A percentile compares a stretch with the other conserved stretches of the same genome.
Evolutionary conservation across 2,329 filamentous ascomycete species (phyloP).

Genomic region (Trichoderma koningii): DNA sequence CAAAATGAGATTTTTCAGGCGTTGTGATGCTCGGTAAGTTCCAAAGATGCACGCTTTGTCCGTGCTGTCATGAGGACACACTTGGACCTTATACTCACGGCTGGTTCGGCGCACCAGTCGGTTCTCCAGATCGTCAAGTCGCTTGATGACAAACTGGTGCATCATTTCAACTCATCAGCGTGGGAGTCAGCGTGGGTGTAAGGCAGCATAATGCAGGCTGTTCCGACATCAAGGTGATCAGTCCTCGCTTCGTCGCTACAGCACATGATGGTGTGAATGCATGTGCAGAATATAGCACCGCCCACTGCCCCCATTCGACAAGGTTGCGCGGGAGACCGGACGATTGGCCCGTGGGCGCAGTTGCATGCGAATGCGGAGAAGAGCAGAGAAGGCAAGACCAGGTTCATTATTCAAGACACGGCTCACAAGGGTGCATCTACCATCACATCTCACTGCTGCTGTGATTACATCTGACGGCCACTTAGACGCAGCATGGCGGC

Average conservation of each 20-base stretch:
- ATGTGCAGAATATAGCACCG: background rate
- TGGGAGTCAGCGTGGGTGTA: background rate
- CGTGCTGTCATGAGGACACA: background rate
- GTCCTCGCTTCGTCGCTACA: background rate
- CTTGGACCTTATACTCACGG: too few species aligned
- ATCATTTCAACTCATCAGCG: background rate
- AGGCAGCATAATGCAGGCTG: background rate
- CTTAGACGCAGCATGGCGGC: background rate
- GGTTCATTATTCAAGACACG: background rate
- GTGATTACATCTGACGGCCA: too few species aligned
- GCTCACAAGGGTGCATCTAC: background rate
- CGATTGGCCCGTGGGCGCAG: background rate
- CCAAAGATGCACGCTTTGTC: background rate
- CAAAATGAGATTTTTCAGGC: background rate
- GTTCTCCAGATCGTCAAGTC: background rate
- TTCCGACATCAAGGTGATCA: background rate
- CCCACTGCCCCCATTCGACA: slow-evolving; percentile 8
- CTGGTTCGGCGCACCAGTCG: too few species aligned
- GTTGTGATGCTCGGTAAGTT: background rate
- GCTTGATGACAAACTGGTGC: background rate
- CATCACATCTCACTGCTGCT: background rate
- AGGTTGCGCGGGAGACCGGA: background rate
- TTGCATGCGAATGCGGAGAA: slow-evolving; percentile 12
- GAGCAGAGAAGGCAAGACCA: background rate
- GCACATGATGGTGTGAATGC: background rate